These are phyloP conservation scores for Tetragonia tetragonoides DNA, from an alignment of 148 eudicot species.

Conservation along the genomic window DNA sequence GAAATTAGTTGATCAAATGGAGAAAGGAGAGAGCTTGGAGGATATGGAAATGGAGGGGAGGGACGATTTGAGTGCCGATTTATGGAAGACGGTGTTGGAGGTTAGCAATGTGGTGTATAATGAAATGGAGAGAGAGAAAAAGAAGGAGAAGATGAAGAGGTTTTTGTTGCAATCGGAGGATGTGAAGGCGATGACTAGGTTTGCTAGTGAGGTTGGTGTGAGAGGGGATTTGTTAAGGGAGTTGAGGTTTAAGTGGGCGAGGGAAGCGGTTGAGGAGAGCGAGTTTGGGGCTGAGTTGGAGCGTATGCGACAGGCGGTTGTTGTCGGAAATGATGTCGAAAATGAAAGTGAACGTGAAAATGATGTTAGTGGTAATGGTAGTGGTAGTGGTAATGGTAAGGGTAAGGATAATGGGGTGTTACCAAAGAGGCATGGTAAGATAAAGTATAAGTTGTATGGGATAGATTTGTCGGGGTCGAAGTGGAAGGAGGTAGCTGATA, in stretches of 20 bases:
- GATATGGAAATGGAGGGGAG: constrained; percentile 29
- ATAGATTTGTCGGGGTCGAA: constrained; percentile 75
- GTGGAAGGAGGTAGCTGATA: constrained; percentile 85
- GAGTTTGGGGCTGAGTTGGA: constrained; percentile 60
- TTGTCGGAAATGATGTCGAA: constrained; percentile 9
- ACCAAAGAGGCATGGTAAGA: constrained; percentile 88
- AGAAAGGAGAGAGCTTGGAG: constrained; percentile 53
- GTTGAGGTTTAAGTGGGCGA: constrained; percentile 90
- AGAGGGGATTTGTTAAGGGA: constrained; percentile 93
- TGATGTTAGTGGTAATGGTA: constrained; percentile 16
- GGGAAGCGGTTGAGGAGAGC: constrained; percentile 77
- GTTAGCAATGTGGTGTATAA: constrained; percentile 56
- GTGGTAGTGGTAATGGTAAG: constrained; percentile 18
- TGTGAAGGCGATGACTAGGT: constrained; percentile 71
- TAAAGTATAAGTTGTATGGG: constrained; percentile 84
- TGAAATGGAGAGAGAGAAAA: constrained; percentile 81
- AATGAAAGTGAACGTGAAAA: constrained; percentile 14
- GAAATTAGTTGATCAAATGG: constrained; percentile 64
- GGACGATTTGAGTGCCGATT: constrained; percentile 71
- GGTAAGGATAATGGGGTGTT: constrained; percentile 34
- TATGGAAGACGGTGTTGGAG: constrained; percentile 76
- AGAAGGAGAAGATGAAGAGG: constrained; percentile 69
- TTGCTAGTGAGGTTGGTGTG: constrained; percentile 86
- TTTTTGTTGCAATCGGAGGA: constrained; percentile 66
- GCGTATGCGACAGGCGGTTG: constrained; percentile 15